Conservation (phyloP, 2,329 filamentous ascomycete species). For the Keithomyces neogunnii region DNA sequence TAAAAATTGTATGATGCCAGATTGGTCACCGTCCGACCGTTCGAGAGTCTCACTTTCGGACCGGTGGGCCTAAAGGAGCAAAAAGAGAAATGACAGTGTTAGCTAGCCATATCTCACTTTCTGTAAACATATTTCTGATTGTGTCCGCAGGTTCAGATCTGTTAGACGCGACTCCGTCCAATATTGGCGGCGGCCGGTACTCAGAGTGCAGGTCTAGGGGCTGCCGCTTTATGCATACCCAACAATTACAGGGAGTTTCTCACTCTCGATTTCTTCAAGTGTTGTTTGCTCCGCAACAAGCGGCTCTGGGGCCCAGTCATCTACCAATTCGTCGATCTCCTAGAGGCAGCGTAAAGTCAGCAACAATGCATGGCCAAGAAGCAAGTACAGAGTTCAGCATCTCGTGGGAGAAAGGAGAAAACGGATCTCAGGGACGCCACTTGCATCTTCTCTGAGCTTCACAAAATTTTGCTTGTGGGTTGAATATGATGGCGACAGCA, state of each 20-base stretch:
- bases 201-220: not conserved
- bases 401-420: too few species aligned
- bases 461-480: conserved; percentile 87
- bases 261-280: conserved; percentile 73
- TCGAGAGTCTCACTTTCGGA: conserved; percentile 80
- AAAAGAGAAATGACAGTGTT: not conserved
- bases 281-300: conserved; percentile 66
- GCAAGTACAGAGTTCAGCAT: too few species aligned
- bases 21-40: conserved; percentile 85
- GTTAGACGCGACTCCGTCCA: not conserved
- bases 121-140: too few species aligned
- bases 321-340: conserved; percentile 94
- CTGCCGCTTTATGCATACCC: conserved; percentile 49
- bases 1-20: conserved; percentile 96
- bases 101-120: not conserved
- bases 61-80: conserved; percentile 64
- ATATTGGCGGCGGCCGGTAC: not conserved
- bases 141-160: not conserved
- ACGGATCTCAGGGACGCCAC: conserved; percentile 4
- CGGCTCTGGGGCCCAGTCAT: conserved; percentile 93
- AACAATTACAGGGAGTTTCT: conserved; percentile 78
- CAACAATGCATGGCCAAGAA: not conserved
- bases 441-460: conserved; percentile 69
- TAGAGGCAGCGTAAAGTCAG: conserved; percentile 12
- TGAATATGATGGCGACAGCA: conserved; percentile 85